Conservation (phyloP, 805 yeast genomes). For the Kluyveromyces starmeri region DNA sequence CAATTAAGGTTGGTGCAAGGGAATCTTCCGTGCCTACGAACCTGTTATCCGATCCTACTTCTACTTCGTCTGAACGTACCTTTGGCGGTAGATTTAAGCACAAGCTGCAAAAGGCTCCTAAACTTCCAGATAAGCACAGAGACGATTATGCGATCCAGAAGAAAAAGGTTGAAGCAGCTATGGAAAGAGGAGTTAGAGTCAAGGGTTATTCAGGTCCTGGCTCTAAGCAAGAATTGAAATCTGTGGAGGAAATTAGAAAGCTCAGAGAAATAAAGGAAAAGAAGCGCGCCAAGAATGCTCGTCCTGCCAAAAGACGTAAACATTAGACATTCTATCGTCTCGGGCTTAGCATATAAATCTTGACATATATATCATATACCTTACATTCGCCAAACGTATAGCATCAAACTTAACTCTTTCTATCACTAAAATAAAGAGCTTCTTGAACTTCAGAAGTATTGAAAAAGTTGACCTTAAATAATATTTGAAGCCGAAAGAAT, state of each 20-base stretch:
- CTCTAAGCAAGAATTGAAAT: constrained; percentile 44
- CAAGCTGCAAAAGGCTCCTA: constrained; percentile 69
- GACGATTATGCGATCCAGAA: constrained; percentile 79
- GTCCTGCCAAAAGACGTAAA: constrained; percentile 48
- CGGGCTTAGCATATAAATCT: too few species aligned
- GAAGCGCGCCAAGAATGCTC: constrained; percentile 74
- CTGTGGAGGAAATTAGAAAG: constrained; percentile 72
- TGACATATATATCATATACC: too few species aligned
- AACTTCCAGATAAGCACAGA: constrained; percentile 80
- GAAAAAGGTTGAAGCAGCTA: constrained; percentile 72
- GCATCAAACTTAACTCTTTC: too few species aligned
- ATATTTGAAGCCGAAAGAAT: too few species aligned
- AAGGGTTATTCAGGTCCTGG: constrained; percentile 49
- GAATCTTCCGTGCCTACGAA: constrained; percentile 34
- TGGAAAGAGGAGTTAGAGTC: constrained; percentile 62
- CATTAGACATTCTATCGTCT: too few species aligned
- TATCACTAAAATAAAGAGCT: too few species aligned
- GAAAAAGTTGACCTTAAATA: too few species aligned
- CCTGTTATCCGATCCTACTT: constrained; percentile 26
- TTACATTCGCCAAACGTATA: too few species aligned
- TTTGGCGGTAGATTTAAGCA: constrained; percentile 57
- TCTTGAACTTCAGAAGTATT: too few species aligned
- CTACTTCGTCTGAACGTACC: constrained; percentile 19
- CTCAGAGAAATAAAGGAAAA: constrained; percentile 60
- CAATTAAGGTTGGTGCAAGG: constrained; percentile 45